Base-by-base conservation (phyloP, 352 stramenopile genomes). In the Phytophthora melonis region DNA sequence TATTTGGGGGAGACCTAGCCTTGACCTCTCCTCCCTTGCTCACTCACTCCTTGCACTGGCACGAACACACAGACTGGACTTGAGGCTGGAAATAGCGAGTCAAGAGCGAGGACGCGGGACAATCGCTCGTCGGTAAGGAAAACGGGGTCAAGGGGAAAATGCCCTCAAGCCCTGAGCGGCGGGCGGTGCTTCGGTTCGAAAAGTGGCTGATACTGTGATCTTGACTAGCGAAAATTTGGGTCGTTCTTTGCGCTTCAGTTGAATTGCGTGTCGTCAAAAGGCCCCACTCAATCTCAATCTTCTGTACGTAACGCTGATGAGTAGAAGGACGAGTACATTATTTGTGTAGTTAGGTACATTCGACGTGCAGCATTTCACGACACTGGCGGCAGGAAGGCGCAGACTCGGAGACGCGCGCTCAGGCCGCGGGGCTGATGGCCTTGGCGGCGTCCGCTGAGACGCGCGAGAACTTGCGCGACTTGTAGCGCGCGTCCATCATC, bases 401-500 rank as follows among this genome's bases (percentile, higher is more conserved):
- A 32, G 6, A 3, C 27, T 36, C 30, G 30, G 7, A 36, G 30
- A 36, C 7, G 30, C 30, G 30, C 30, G n/a, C 9, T 77, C 41
- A 77, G 30, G 67, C 71, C 30, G 71, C 71, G 18, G 65, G 61
- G 19, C 66, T 63, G 50, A 74, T 58, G 25, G 43, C 58, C 47
- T 57, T 58, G n/a, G 30, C 54, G 32, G 59, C 47, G 1, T 23
- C 14, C 11, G 49, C 10, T 2, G 49, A 23, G 18, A 54, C 36
- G 41, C 58, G 10, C 11, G 72, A 76, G 21, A 77, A 60, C 72
- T 66, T 66, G 63, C 63, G 45, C 5, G 61, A 78, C 63, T 79
- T 68, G 34, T 90, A 90, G 61, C 76, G 80, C n/a, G 62, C 70
- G 69, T 90, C 82, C 80, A 90, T 90, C n/a, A 90, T 66, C 47